A percentile compares a stretch with the other conserved stretches of the same genome.
Conservation (phyloP, 2,329 filamentous ascomycete genomes). For the Spiromastix sp. region DNA sequence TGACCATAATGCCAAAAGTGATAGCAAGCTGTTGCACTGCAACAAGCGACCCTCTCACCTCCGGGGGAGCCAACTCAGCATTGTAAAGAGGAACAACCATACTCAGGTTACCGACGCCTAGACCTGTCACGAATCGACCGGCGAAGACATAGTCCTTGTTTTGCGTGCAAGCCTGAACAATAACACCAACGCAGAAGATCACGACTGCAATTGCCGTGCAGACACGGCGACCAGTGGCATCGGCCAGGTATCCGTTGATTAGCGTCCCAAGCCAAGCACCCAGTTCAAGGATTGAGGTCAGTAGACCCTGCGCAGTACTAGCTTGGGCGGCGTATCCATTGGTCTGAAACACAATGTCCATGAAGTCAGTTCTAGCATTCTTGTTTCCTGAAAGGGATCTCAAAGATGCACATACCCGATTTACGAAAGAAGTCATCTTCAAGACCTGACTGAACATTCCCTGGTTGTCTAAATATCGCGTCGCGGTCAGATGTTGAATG, state of each 20-base stretch:
- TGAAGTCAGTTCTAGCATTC: too few relatives aligned
- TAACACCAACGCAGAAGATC: slow-evolving; percentile 60
- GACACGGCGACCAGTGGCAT: slow-evolving; percentile 58
- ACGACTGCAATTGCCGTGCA: slow-evolving; percentile 54
- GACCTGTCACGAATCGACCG: slow-evolving; percentile 55
- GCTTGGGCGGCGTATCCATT: too few relatives aligned
- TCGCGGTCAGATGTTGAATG: too few relatives aligned
- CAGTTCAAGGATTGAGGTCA: slow-evolving; percentile 57
- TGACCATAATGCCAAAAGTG: slow-evolving; percentile 50
- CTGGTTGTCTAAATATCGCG: slow-evolving; percentile 60
- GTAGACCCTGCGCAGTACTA: slow-evolving; percentile 21
- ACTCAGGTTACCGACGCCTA: slow-evolving; percentile 40
- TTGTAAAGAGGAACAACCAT: slow-evolving; percentile 41
- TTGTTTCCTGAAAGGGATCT: too few relatives aligned
- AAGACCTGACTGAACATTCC: slow-evolving; percentile 65
- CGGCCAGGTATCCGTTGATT: slow-evolving; percentile 60
- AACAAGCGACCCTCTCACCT: slow-evolving; percentile 56
- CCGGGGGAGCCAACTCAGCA: slow-evolving; percentile 45
- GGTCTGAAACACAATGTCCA: too few relatives aligned
- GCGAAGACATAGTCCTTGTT: slow-evolving; percentile 53
- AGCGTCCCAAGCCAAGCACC: slow-evolving; percentile 68
- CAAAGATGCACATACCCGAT: slow-evolving; percentile 35
- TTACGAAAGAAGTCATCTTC: slow-evolving; percentile 38
- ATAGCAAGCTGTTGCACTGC: slow-evolving; percentile 56
- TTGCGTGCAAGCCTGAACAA: slow-evolving; percentile 49